Evolutionary conservation across 1,284 basidiomycete species (phyloP), one percentile per base, ranked within the genome.

Genomic region (Naganishia sp.): DNA sequence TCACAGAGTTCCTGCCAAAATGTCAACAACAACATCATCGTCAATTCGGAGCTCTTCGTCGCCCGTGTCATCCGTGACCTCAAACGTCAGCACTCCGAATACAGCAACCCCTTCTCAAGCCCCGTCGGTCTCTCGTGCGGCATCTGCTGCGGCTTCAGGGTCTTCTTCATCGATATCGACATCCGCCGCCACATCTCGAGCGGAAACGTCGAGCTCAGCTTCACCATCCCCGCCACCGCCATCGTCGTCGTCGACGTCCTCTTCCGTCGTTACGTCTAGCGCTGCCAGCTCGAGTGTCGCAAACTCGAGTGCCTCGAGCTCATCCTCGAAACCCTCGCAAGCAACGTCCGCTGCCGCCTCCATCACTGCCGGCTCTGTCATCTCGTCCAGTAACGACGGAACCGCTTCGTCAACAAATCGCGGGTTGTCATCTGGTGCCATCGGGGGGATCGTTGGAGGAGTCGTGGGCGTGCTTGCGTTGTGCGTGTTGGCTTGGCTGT

Each of bases 381-480:
- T 65, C 25, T 57, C 63, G 54, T 21, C 60, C 52, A 54, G 60
- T 47, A 52, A 53, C 17, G 55, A 68, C 3, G 35, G 66, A 39
- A 39, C 35, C 10, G 35, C 60, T 13, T 65, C 73, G 11, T 43
- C 62, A 3, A 62, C 62, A 11, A 49, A 50, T 21, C 63, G 60
- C 2, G 69, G 70, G 0, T 39, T 77, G 32, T 71, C 71, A 32
- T 68, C 71, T 46, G 73, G 74, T 4, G 74, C 73, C 1, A 80
- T 79, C 21, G 78, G 77, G 5, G 78, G 74, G 18, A 77, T 80
- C 45, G 77, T 73, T 2, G 77, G 75, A 31, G 78, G 73, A 21
- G 69, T 75, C 5, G 69, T 75, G 1, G 78, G 74, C 5, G 72
- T 69, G 15, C 6, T 79, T 10, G 66, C 73, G 1, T 42, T 76